phyloP scores from a whole-genome alignment of 106 monocot species.

The Dendrobium officinale region DNA sequence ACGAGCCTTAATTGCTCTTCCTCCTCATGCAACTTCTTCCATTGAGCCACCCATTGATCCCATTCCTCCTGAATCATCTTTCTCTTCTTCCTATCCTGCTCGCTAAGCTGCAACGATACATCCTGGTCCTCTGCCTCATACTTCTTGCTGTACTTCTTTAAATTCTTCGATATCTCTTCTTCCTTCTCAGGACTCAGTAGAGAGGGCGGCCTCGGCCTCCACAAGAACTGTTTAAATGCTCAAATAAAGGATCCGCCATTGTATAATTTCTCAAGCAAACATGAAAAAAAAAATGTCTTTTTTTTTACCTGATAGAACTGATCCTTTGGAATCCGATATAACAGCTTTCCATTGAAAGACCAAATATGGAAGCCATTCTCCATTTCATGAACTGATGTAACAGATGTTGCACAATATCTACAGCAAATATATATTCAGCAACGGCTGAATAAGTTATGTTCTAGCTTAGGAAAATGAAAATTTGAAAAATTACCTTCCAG shows the following conservation, averaged over 20 bases:
- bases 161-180: slow-evolving; percentile 73
- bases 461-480: neutral
- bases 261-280: neutral
- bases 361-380: slow-evolving; percentile 93
- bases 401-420: slow-evolving; percentile 78
- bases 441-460: too few relatives aligned
- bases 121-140: slow-evolving; percentile 92
- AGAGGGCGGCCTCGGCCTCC: slow-evolving; percentile 84
- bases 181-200: slow-evolving; percentile 67
- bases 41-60: slow-evolving; percentile 59
- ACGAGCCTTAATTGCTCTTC: slow-evolving; percentile 39
- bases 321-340: slow-evolving; percentile 74
- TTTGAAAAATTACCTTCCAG: slow-evolving; percentile 53
- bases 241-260: neutral
- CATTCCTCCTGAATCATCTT: slow-evolving; percentile 72
- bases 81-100: slow-evolving; percentile 87
- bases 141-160: slow-evolving; percentile 94
- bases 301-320: slow-evolving; percentile 76
- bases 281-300: neutral
- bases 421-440: neutral
- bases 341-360: slow-evolving; percentile 85
- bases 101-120: slow-evolving; percentile 63
- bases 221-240: slow-evolving; percentile 49
- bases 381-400: slow-evolving; percentile 92
- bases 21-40: slow-evolving; percentile 74